Conservation (phyloP, 257 asterid species). For the Solanum rostratum region DNA sequence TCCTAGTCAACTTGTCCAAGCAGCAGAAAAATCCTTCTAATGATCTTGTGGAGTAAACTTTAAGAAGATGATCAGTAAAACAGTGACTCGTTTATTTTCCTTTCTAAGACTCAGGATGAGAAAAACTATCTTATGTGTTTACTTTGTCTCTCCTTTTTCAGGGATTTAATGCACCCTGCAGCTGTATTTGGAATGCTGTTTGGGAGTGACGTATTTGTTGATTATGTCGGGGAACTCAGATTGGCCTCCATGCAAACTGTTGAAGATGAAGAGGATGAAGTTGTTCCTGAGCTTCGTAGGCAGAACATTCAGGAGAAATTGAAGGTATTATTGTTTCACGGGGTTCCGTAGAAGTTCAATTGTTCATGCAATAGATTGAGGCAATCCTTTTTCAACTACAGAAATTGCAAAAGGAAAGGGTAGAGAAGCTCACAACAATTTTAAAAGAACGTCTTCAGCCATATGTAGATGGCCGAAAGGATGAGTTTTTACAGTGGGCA, state of each 20-base stretch:
- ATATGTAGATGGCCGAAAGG: conserved; percentile 48
- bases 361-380: background rate
- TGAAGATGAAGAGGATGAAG: conserved; percentile 40
- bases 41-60: background rate
- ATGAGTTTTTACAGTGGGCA: conserved; percentile 54
- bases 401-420: conserved; percentile 72
- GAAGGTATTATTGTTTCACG: conserved; percentile 30
- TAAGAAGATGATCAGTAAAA: background rate
- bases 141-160: conserved; percentile 3
- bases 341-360: background rate
- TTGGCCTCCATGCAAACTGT: conserved; percentile 54
- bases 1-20: background rate
- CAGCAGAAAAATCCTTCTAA: background rate
- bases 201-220: conserved; percentile 64
- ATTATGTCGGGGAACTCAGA: conserved; percentile 65
- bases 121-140: background rate
- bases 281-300: conserved; percentile 42
- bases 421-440: conserved; percentile 44
- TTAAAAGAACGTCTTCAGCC: conserved; percentile 52
- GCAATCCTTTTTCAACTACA: conserved; percentile 7
- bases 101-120: background rate
- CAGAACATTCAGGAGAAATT: conserved; percentile 58
- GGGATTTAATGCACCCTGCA: conserved; percentile 77
- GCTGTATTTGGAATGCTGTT: conserved; percentile 77
- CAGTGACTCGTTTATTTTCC: background rate